phyloP scores from a whole-genome alignment of 2,329 filamentous ascomycete species.

The Apiospora pterosperma region DNA sequence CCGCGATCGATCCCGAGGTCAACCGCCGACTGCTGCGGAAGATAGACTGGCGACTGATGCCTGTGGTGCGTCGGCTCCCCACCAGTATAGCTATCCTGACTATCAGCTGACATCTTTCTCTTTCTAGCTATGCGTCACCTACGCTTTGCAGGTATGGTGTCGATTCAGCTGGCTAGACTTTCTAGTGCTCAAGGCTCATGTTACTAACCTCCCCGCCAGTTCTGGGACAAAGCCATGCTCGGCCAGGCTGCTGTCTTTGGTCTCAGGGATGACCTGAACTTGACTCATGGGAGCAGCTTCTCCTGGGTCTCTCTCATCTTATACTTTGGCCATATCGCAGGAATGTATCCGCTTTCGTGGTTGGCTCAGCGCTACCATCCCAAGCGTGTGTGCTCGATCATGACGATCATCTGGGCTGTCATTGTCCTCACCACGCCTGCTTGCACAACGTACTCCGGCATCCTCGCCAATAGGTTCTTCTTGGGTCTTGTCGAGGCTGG shows the following conservation, averaged over 20 bases:
- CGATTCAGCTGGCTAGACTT: neutral
- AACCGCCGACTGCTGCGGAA: slow-evolving; percentile 8
- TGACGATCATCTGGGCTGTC: slow-evolving; percentile 28
- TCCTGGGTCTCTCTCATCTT: slow-evolving; percentile 30
- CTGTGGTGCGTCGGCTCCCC: slow-evolving; percentile 13
- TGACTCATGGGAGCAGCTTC: slow-evolving; percentile 24
- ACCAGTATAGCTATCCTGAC: neutral
- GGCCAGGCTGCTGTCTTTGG: slow-evolving; percentile 29
- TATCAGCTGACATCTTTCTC: neutral
- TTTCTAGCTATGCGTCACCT: slow-evolving; percentile 24
- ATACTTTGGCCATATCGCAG: slow-evolving; percentile 29
- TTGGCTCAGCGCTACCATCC: slow-evolving; percentile 26
- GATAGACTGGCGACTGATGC: slow-evolving; percentile 22
- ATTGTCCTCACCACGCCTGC: slow-evolving; percentile 29
- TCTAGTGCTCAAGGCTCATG: neutral
- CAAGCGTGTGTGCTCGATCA: slow-evolving; percentile 24
- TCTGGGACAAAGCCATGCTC: slow-evolving; percentile 21
- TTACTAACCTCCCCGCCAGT: slow-evolving; percentile 17
- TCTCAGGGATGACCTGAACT: slow-evolving; percentile 22
- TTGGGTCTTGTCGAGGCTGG: slow-evolving; percentile 32
- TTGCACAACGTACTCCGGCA: slow-evolving; percentile 27
- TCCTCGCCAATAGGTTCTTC: slow-evolving; percentile 33
- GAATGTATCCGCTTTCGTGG: slow-evolving; percentile 28
- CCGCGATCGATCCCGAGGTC: neutral
- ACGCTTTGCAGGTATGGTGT: slow-evolving; percentile 13